Conservation (phyloP, 139 green algal species). For the Asterochloris erici region DNA sequence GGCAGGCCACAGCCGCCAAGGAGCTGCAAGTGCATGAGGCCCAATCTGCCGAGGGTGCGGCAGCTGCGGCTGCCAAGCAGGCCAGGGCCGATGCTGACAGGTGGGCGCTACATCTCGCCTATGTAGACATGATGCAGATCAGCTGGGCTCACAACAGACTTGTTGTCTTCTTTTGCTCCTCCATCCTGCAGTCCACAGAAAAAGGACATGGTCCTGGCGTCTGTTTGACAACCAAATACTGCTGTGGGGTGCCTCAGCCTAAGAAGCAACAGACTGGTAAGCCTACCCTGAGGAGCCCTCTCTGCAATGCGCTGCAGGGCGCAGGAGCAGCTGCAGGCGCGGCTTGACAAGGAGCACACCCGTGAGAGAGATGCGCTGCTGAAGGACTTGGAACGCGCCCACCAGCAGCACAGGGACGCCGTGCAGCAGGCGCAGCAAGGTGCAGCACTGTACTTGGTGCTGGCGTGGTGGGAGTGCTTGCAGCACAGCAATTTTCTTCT, state of each 20-base stretch:
- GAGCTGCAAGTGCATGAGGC: constrained; percentile 6
- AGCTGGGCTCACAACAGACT: too few relatives aligned
- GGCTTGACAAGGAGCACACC: background rate
- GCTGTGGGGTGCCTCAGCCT: too few relatives aligned
- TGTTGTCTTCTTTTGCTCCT: too few relatives aligned
- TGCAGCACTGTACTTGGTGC: background rate
- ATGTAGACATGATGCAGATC: background rate
- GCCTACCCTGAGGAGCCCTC: too few relatives aligned
- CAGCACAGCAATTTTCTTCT: background rate
- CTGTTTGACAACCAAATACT: too few relatives aligned
- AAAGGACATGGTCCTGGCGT: too few relatives aligned
- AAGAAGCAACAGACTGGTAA: too few relatives aligned
- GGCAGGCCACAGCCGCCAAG: background rate
- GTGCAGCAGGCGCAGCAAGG: background rate
- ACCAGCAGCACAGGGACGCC: constrained; percentile 15
- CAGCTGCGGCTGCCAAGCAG: constrained; percentile 4
- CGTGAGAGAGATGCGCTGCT: constrained; percentile 19
- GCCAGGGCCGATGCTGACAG: constrained; percentile 9
- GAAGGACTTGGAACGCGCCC: constrained; percentile 18
- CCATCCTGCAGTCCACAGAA: too few relatives aligned
- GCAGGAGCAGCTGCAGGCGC: constrained; percentile 4
- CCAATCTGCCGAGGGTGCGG: constrained; percentile 1
- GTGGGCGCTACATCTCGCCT: background rate
- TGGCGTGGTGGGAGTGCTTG: background rate
- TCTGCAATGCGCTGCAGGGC: constrained; percentile 1